Percentiles rank a stretch among this genome's conserved stretches.
These are phyloP conservation scores for Penicillium sp. DNA, from an alignment of 2,329 filamentous ascomycete species.

Conservation along the genomic window DNA sequence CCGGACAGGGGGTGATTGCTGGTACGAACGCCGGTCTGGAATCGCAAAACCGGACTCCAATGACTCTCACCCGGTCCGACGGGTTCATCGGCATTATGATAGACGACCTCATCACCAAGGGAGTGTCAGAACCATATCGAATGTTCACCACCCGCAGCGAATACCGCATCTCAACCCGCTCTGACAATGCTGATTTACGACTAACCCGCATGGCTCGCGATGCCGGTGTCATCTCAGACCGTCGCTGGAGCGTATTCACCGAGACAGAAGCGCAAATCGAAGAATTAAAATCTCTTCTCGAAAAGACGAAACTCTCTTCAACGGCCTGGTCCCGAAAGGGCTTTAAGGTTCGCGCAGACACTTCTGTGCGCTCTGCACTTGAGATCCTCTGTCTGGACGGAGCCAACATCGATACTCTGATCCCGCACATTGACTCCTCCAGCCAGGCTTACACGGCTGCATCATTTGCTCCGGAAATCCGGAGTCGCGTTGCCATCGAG, in stretches of 20 bases:
- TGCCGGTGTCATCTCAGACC: constrained; percentile 78
- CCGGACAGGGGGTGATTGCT: constrained; percentile 88
- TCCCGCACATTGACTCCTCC: constrained; percentile 52
- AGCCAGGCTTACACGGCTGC: constrained; percentile 51
- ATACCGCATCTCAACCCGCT: constrained; percentile 87
- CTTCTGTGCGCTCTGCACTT: constrained; percentile 70
- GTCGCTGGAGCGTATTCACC: constrained; percentile 73
- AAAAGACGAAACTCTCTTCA: constrained; percentile 61
- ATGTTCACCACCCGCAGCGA: constrained; percentile 98
- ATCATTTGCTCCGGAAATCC: constrained; percentile 60
- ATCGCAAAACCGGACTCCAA: constrained; percentile 65
- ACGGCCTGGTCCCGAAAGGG: constrained; percentile 71
- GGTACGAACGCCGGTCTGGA: constrained; percentile 92
- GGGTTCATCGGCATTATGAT: constrained; percentile 99
- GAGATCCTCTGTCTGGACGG: constrained; percentile 75
- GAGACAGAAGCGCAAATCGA: constrained; percentile 70
- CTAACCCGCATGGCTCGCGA: constrained; percentile 77
- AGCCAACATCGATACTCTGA: constrained; percentile 62
- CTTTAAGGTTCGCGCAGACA: constrained; percentile 70
- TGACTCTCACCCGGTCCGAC: constrained; percentile 78
- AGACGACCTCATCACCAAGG: constrained; percentile 95
- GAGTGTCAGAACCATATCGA: constrained; percentile 93
- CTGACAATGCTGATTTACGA: constrained; percentile 90
- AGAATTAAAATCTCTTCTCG: constrained; percentile 66
- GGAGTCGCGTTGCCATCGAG: constrained; percentile 76